Percentiles rank a stretch among this genome's conserved stretches.
phyloP scores from a whole-genome alignment of 148 eudicot genomes.

The Rhododendron williamsianum region DNA sequence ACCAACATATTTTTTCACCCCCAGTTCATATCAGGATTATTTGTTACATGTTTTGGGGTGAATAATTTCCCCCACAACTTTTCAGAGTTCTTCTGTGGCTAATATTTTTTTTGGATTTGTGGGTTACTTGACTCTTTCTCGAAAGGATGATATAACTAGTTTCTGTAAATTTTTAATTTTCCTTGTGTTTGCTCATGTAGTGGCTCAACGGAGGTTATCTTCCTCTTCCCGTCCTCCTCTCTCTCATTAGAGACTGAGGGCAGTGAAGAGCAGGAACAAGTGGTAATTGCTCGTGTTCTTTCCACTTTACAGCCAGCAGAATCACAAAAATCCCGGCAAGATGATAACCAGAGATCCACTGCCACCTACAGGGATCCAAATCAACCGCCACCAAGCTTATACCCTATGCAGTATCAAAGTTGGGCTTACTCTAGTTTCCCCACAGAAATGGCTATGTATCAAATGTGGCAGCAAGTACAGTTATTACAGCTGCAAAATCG shows the following conservation, averaged over 20 bases:
- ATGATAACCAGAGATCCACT: conserved; percentile 14
- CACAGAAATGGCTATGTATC: conserved; percentile 37
- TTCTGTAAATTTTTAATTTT: background rate
- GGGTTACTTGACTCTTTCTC: background rate
- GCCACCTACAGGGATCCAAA: conserved; percentile 11
- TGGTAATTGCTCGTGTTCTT: conserved; percentile 48
- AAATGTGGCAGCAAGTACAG: conserved; percentile 47
- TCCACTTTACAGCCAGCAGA: conserved; percentile 28
- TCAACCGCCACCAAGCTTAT: conserved; percentile 15
- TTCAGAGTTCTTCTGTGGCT: background rate
- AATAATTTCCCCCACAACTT: background rate
- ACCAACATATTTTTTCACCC: background rate
- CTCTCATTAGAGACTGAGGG: conserved; percentile 13
- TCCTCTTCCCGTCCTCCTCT: conserved; percentile 24
- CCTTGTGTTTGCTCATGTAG: conserved; percentile 27
- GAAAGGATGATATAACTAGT: background rate
- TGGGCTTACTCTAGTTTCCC: conserved; percentile 33
- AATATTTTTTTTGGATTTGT: background rate
- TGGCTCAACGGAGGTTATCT: conserved; percentile 31
- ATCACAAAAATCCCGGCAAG: conserved; percentile 21
- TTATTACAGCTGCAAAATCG: conserved; percentile 36
- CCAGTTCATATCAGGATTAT: background rate
- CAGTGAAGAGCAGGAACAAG: conserved; percentile 53
- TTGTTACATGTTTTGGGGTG: background rate
- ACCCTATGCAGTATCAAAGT: conserved; percentile 17